Base-by-base conservation (phyloP, 192 early-diverging fungal genomes). In the Backusella mclennaniae region DNA sequence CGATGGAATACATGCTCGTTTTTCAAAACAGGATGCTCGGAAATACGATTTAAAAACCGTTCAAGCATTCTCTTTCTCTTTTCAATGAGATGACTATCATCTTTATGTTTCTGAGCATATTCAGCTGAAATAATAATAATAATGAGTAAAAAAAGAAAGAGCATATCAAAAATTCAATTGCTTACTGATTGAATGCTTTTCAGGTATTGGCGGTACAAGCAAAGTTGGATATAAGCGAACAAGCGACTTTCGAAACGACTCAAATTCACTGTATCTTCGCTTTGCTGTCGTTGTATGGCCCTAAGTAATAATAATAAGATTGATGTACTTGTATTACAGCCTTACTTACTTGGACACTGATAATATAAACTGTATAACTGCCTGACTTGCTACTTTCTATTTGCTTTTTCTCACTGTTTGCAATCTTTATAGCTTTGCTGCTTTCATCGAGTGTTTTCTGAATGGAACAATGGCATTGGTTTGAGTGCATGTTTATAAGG, bases 261-360 rank as follows among this genome's bases (percentile, higher is more conserved):
- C 96, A 76, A 99, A 99, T 79, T 99, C 97, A 66, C 94, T 95
- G 82, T 99, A 99, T 41, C 97, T 89, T 70, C 94, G 35, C 17
- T 68, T 35, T 68, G 67, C 67, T 33, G 29, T 36, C 35, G 15
- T 68, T 35, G 23, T 68, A 19, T 68, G 33, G n/a, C 42, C 39
- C 71, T 52, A 19, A 29, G 29, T n/a, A 56, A 2, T 21, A 56
- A 33, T 33, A 3, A 33, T 33, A 33, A 33, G 8, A 0, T 56
- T 6, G 0, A 21, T 56, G 6, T 49, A 7, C 23, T 29, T 21
- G 56, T 29, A n/a, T 56, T 63, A 63, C 21, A 4, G 7, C 1
- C 4, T 63, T 63, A 29, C 56, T 63, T 63, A 26, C 56, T 63
- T 63, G 26, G 29, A 63, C 56, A 29, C 9, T 63, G 12, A 63